Evolutionary conservation across 345 rosid species (phyloP), one percentile per base, ranked within the genome.

Genomic region (Acer negundo): DNA sequence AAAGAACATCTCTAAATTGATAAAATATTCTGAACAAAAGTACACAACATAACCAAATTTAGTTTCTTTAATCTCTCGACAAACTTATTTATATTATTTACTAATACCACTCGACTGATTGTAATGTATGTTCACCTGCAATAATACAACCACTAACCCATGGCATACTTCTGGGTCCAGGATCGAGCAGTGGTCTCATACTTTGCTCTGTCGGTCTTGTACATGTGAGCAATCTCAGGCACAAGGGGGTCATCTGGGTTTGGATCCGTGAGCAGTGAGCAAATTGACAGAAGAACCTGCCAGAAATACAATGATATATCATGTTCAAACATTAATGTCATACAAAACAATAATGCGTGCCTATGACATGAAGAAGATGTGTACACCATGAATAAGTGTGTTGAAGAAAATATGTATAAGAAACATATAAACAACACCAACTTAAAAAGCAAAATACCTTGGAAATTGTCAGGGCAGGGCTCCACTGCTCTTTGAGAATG

Each of bases 401-500:
- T 8, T 70, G 23, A 70, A 16, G 11, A 53, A 10, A 20, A 35
- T 4, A 28, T 17, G 7, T 44, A 42, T 7, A 15, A 42, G 10
- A 11, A 49, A 3, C 31, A 44, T 69, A 23, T 12, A 22, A 23
- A 49, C 1, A 15, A 77, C 51, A 44, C 51, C 72, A 79, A 24
- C 1, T 0, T 28, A 13, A 17, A 46, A 26, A 73, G n/a, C 24
- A 3, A 53, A 62, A 73, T 72, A 91, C 93, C 93, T 91, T 89
- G 61, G 95, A 89, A 58, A 89, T 78, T 77, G 93, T 91, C 62
- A 91, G 88, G 15, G 93, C 91, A 71, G 93, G 95, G 80, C 90
- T 89, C 95, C 95, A 89, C 80, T 89, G 93, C 28, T 91, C 91
- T 83, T 91, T 89, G 31, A 91, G 91, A 78, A 91, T 91, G 78